Base-by-base conservation (phyloP, 345 rosid genomes). In the Arabidopsis arenosa region DNA sequence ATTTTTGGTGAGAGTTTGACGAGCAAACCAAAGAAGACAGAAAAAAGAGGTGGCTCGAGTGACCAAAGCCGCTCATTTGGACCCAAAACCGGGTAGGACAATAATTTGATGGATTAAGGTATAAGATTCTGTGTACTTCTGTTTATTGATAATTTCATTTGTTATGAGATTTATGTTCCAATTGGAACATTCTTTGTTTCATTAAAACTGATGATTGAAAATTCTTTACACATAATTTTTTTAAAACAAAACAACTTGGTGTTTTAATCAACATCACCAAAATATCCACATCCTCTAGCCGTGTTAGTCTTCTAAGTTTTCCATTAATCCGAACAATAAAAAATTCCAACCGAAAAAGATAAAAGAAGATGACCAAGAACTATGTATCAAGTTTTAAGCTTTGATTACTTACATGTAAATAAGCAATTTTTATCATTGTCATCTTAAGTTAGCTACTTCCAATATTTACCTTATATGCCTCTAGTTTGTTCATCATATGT, bases 21-120 rank as follows among this genome's bases (percentile, higher is more conserved):
- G 53, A 53, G 4, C 40, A 44, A 63, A 23, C 11, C 21, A 61
- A 60, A 39, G 33, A 61, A 61, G 48, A 39, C 10, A 61, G 33
- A 28, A 28, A 43, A 21, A 6, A 15, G 33, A 39, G 47, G 65
- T 11, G 65, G 48, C 14, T 39, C 33, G 47, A 61, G 32, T 60
- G 15, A 21, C 10, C n/a, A n/a, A 1, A 61, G 65, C 33, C 32
- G 15, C 48, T 39, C 6, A 39, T 18, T 39, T 39, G 32, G 48
- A 61, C 17, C 9, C 14, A 18, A 60, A 59, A 11, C n/a, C n/a
- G 9, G 30, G 32, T 36, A 37, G 43, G 9, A 47, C 47, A 61
- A 26, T 61, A 39, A 60, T 18, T 60, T 12, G 10, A 39, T 11
- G 10, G 2, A 14, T 56, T 32, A 7, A 7, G 40, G 62, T 6